Percentiles rank a stretch among this genome's conserved stretches.
phyloP scores from a whole-genome alignment of 1,284 basidiomycete species.

The Tilletiaria anomala region DNA sequence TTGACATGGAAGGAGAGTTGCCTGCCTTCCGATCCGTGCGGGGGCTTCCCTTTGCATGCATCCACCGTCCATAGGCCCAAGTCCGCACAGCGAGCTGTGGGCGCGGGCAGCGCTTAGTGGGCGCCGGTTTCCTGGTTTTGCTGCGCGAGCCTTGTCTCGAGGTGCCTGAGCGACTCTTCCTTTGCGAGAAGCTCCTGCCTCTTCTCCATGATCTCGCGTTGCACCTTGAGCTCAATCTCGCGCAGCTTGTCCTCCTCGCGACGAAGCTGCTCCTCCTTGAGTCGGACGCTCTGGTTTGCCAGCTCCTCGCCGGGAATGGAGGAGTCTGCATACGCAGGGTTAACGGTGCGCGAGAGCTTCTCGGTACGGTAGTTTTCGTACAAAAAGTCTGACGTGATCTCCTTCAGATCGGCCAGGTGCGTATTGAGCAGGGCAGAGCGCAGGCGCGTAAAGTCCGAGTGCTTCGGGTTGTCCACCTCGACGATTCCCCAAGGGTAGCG shows the following conservation, averaged over 20 bases:
- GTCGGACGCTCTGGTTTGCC: slow-evolving; percentile 83
- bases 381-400: slow-evolving; percentile 79
- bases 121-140: too few relatives aligned
- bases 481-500: slow-evolving; percentile 96
- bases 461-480: slow-evolving; percentile 95
- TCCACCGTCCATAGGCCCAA: too few relatives aligned
- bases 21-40: too few relatives aligned
- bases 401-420: slow-evolving; percentile 75
- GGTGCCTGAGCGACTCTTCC: slow-evolving; percentile 51
- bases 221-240: slow-evolving; percentile 94
- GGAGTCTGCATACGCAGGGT: slow-evolving; percentile 49
- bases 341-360: slow-evolving; percentile 78
- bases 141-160: slow-evolving; percentile 75
- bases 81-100: too few relatives aligned
- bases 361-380: slow-evolving; percentile 93
- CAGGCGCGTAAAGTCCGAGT: slow-evolving; percentile 89
- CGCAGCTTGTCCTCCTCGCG: slow-evolving; percentile 68
- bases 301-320: slow-evolving; percentile 62
- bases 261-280: slow-evolving; percentile 97
- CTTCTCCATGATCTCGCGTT: slow-evolving; percentile 97
- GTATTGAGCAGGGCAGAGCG: slow-evolving; percentile 83
- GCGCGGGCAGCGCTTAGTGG: too few relatives aligned
- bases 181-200: slow-evolving; percentile 65
- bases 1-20: too few relatives aligned
- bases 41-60: too few relatives aligned